A percentile compares a stretch with the other conserved stretches of the same genome.
phyloP scores from a whole-genome alignment of 257 asterid species.

The Parsonsia alboflavescens region DNA sequence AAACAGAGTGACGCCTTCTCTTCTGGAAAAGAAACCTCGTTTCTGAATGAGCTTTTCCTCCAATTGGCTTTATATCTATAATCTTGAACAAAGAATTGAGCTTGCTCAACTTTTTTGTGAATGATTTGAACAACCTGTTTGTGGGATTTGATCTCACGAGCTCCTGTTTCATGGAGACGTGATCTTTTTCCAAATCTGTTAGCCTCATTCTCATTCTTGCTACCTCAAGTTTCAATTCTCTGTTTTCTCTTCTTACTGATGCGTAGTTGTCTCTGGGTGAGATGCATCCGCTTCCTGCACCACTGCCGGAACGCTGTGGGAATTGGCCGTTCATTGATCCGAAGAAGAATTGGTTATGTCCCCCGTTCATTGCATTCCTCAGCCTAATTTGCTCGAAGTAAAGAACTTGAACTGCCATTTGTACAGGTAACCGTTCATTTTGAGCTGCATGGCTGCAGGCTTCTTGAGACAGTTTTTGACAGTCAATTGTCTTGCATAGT shows the following conservation, averaged over 20 bases:
- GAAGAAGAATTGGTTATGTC: slow-evolving; percentile 61
- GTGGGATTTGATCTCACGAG: slow-evolving; percentile 72
- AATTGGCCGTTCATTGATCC: slow-evolving; percentile 54
- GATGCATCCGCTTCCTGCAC: slow-evolving; percentile 89
- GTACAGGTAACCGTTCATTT: slow-evolving; percentile 87
- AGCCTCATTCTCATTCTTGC: slow-evolving; percentile 97
- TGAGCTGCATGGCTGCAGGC: slow-evolving; percentile 99
- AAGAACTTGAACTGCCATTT: slow-evolving; percentile 92
- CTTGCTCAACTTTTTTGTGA: slow-evolving; percentile 65
- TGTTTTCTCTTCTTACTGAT: slow-evolving; percentile 83
- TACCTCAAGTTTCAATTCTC: slow-evolving; percentile 90
- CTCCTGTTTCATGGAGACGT: slow-evolving; percentile 88
- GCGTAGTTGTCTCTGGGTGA: slow-evolving; percentile 97
- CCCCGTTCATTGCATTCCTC: slow-evolving; percentile 87
- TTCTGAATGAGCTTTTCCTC: slow-evolving; percentile 48
- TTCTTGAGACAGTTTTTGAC: slow-evolving; percentile 85
- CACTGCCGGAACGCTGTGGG: slow-evolving; percentile 80
- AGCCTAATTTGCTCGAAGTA: slow-evolving; percentile 90
- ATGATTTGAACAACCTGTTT: slow-evolving; percentile 63
- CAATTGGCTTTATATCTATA: slow-evolving; percentile 42
- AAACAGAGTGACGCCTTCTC: slow-evolving; percentile 75
- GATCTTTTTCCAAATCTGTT: slow-evolving; percentile 89
- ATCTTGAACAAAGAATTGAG: slow-evolving; percentile 54
- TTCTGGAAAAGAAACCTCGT: slow-evolving; percentile 64
- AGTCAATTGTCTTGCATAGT: slow-evolving; percentile 80